Base-by-base conservation (phyloP, 1,284 basidiomycete genomes). In the Paramarasmius palmivorus region DNA sequence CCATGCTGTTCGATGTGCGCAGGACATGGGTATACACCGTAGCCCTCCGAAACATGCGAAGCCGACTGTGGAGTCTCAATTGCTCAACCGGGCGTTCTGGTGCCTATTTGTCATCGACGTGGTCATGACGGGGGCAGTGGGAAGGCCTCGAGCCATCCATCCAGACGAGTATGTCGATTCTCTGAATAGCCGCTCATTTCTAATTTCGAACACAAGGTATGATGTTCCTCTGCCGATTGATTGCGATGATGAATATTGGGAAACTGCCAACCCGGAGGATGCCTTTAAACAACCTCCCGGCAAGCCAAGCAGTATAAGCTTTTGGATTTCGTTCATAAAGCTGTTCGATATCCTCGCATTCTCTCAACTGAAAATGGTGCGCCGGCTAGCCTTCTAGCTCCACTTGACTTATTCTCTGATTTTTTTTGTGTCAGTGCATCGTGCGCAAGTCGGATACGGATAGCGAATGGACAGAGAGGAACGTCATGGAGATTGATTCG, bases 381-480 rank as follows among this genome's bases (percentile, higher is more conserved):
- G 57, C 49, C 82, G 85, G 58, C 79, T 82, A 46, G 80, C 75
- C 23, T 9, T n/a, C 9, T 15, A 7, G 17, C 32, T n/a, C 35
- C 17, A 22, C 2, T 19, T 25, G 25, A n/a, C 10, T 15, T 53
- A n/a, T 5, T 34, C 17, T 34, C 25, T n/a, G 10, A 32, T 3
- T 22, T 39, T 20, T 14, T 23, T n/a, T 17, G 8, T 14, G 14
- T 4, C 45, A 78, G 77, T 84, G 83, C 63, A 78, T 81, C 32
- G 78, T 84, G 59, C 81, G 82, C 64, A 78, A 76, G 57, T 70
- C 74, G 14, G 74, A 75, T 53, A 65, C 74, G 3, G 60, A 72
- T 23, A 46, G 25, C 10, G 68, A 73, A 32, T 76, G 74, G 62
- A 79, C 82, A 55, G 72, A 81, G 36, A 74, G 77, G 25, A 45